Evolutionary conservation across 192 early-diverging fungal species (phyloP).

Genomic region (Backusella liffmaniae): DNA sequence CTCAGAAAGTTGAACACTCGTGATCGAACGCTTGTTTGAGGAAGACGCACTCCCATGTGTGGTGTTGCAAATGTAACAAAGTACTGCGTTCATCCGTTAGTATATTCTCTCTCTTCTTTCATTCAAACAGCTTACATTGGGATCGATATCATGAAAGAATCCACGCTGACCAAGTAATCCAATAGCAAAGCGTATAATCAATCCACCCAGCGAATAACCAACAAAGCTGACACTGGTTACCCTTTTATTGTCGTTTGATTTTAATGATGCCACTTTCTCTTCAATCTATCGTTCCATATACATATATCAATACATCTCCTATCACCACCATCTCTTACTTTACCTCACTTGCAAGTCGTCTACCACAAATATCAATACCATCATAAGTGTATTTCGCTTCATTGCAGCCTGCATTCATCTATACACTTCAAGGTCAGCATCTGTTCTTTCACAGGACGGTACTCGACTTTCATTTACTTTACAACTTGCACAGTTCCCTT

Average conservation of each 20-base stretch:
- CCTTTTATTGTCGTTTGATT: slow-evolving; percentile 18
- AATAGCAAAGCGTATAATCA: slow-evolving; percentile 53
- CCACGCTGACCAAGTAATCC: slow-evolving; percentile 46
- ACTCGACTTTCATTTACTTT: background rate
- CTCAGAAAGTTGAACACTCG: slow-evolving; percentile 44
- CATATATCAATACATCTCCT: background rate
- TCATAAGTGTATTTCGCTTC: slow-evolving; percentile 54
- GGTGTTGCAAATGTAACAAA: slow-evolving; percentile 62
- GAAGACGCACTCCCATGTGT: slow-evolving; percentile 49
- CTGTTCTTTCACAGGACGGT: too few species aligned
- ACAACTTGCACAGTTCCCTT: background rate
- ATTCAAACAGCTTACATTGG: slow-evolving; percentile 34
- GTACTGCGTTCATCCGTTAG: background rate
- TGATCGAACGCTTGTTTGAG: slow-evolving; percentile 14
- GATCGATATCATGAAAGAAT: slow-evolving; percentile 50
- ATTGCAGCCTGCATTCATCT: slow-evolving; percentile 49
- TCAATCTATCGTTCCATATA: background rate
- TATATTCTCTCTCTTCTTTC: too few species aligned
- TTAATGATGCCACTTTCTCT: background rate
- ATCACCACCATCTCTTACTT: background rate
- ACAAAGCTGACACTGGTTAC: slow-evolving; percentile 38
- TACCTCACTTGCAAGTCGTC: slow-evolving; percentile 47
- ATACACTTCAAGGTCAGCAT: background rate
- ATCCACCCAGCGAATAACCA: slow-evolving; percentile 59
- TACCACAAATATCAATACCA: slow-evolving; percentile 56